A percentile compares a stretch with the other conserved stretches of the same genome.
These are phyloP conservation scores for Penicillium hesseltinei DNA, from an alignment of 2,329 filamentous ascomycete genomes.

Conservation along the genomic window DNA sequence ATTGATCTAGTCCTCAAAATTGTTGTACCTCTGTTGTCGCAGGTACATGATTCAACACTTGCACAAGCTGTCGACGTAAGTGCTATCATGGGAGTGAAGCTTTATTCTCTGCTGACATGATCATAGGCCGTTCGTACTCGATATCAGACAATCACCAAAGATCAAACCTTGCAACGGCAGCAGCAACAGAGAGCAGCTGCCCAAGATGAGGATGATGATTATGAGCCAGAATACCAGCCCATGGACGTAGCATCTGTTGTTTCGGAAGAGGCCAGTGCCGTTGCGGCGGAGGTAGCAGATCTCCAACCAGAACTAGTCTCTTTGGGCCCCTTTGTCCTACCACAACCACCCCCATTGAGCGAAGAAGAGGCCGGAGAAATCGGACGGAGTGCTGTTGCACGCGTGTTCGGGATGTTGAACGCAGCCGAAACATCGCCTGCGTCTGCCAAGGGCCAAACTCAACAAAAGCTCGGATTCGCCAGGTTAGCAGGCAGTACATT, in stretches of 20 bases:
- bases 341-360: slow-evolving; percentile 71
- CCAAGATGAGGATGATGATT: slow-evolving; percentile 79
- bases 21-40: slow-evolving; percentile 72
- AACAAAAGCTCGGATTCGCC: slow-evolving; percentile 70
- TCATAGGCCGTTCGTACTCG: slow-evolving; percentile 41
- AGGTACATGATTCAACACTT: slow-evolving; percentile 67
- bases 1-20: slow-evolving; percentile 75
- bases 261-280: slow-evolving; percentile 60
- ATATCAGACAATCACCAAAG: slow-evolving; percentile 38
- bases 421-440: slow-evolving; percentile 65
- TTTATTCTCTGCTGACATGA: slow-evolving; percentile 12
- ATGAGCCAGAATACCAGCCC: slow-evolving; percentile 81
- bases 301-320: slow-evolving; percentile 58
- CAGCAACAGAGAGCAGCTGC: slow-evolving; percentile 29
- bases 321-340: slow-evolving; percentile 75
- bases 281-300: slow-evolving; percentile 72
- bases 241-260: slow-evolving; percentile 53
- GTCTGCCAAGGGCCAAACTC: slow-evolving; percentile 49
- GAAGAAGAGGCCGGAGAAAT: slow-evolving; percentile 69
- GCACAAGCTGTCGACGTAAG: slow-evolving; percentile 70
- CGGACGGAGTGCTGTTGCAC: slow-evolving; percentile 69
- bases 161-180: slow-evolving; percentile 35
- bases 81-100: background rate
- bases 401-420: slow-evolving; percentile 76
- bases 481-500: slow-evolving; percentile 80